These are phyloP conservation scores for Pyronema omphalodes DNA, from an alignment of 495 filamentous ascomycete species.

Conservation along the genomic window DNA sequence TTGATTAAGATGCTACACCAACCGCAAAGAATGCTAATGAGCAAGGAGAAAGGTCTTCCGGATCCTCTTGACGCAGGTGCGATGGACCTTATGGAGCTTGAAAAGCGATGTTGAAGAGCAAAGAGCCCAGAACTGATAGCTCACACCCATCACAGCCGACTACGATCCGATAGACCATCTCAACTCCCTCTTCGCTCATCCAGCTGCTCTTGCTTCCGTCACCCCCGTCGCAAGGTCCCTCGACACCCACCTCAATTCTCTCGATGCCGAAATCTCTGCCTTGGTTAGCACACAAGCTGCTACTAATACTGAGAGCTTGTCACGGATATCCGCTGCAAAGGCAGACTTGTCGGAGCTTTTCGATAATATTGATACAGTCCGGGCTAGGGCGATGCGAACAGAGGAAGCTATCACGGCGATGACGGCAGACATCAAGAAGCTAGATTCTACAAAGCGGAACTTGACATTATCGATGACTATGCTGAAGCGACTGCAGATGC, in stretches of 20 bases:
- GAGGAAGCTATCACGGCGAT: conserved; percentile 94
- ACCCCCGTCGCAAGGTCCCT: conserved; percentile 51
- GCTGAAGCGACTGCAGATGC: conserved; percentile 90
- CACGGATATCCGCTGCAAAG: conserved; percentile 78
- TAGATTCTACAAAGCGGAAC: conserved; percentile 92
- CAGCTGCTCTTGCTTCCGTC: conserved; percentile 67
- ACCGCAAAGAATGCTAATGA: background rate
- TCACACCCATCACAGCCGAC: conserved; percentile 39
- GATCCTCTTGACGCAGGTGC: conserved; percentile 3
- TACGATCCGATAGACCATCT: conserved; percentile 90
- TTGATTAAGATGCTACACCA: too few species aligned
- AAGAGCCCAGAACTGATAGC: background rate
- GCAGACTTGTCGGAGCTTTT: conserved; percentile 76
- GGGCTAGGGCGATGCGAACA: conserved; percentile 72
- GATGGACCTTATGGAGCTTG: background rate
- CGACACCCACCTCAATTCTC: conserved; percentile 60
- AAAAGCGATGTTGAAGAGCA: background rate
- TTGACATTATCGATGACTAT: conserved; percentile 96
- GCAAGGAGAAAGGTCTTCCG: background rate
- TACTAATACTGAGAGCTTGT: conserved; percentile 70
- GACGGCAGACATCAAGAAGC: conserved; percentile 96
- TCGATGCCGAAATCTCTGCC: conserved; percentile 58
- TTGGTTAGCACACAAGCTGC: conserved; percentile 67
- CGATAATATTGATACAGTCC: conserved; percentile 87
- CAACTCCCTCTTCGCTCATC: conserved; percentile 84